Evolutionary conservation across 345 rosid genomes (phyloP).

Genomic region (Schrenkiella parvula): DNA sequence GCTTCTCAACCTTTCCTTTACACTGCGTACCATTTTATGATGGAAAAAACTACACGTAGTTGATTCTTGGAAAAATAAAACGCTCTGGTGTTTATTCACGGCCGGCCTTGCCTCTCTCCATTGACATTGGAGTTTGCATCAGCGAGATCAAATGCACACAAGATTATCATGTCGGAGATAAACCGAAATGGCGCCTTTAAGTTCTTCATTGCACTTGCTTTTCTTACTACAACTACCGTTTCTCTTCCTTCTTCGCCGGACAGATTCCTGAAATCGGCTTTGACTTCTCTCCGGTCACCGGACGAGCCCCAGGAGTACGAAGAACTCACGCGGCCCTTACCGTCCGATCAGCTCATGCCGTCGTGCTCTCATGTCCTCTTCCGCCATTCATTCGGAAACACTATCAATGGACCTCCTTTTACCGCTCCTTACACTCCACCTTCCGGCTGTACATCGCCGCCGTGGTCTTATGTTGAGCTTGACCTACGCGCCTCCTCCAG

Average conservation of each 20-base stretch:
- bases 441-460: slow-evolving; percentile 50
- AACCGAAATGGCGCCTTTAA: slow-evolving; percentile 5
- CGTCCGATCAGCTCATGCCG: slow-evolving; percentile 50
- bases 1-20: not conserved
- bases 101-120: slow-evolving; percentile 19
- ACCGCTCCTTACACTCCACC: slow-evolving; percentile 61
- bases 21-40: slow-evolving; percentile 4
- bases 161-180: slow-evolving; percentile 1
- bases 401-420: slow-evolving; percentile 64
- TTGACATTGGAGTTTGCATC: slow-evolving; percentile 13
- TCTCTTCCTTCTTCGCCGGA: slow-evolving; percentile 33
- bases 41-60: not conserved
- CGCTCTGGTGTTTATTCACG: slow-evolving; percentile 3
- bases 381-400: slow-evolving; percentile 79
- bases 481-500: slow-evolving; percentile 45
- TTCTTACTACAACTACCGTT: slow-evolving; percentile 16
- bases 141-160: not conserved
- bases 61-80: not conserved
- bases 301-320: slow-evolving; percentile 40
- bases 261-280: slow-evolving; percentile 32
- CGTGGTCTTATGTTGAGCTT: slow-evolving; percentile 66
- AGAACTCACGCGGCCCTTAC: slow-evolving; percentile 53
- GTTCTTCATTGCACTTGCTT: slow-evolving; percentile 10
- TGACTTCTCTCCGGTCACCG: slow-evolving; percentile 7
- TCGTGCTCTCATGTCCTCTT: slow-evolving; percentile 52